Base-by-base conservation (phyloP, 805 yeast genomes). In the Yamadazyma takamatsuzukensis region DNA sequence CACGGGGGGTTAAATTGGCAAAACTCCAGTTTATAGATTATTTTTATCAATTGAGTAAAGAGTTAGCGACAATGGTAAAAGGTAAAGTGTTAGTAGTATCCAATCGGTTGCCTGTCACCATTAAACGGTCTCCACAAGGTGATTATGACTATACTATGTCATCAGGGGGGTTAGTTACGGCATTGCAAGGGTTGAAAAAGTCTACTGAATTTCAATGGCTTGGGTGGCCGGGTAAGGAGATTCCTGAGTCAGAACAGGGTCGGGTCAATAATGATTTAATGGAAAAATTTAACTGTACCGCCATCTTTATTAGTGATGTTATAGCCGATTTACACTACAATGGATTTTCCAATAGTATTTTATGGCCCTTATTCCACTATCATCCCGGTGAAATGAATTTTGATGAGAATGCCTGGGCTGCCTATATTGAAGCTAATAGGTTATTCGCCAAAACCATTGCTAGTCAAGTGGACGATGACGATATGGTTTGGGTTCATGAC, bases 311-410 rank as follows among this genome's bases (percentile, higher is more conserved):
- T 37, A 72, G 79, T 41, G 97, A 93, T 51, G 86, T 83, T 41
- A 72, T 93, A 42, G 97, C 97, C 1, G 97, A 93, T 51, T 70
- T 93, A 44, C 97, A 93, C 62, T 93, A 93, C 63, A 93, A 94
- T 55, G 98, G 97, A 18, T 93, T 94, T 60, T 76, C 87, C 42
- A 93, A 93, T 60, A 83, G 95, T 11, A 93, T 93, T 43, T 65
- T 93, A 43, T 93, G 99, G 99, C 99, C 99, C 1, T 63, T 94
- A 40, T 93, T 93, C 68, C 99, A 93, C 58, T 93, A 93, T 61
- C 98, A 93, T 54, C 98, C 99, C 0, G 98, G 97, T 40, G 98
- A 94, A 59, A 93, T 94, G 83, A 89, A 86, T 55, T 93, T 93
- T 53, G 98, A 93, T 59, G 98, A 93, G 56, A 78, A 77, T 41